Evolutionary conservation across 176 grass and related monocot genomes (phyloP), one percentile per base, ranked within the genome.

Genomic region (Avena sativa): DNA sequence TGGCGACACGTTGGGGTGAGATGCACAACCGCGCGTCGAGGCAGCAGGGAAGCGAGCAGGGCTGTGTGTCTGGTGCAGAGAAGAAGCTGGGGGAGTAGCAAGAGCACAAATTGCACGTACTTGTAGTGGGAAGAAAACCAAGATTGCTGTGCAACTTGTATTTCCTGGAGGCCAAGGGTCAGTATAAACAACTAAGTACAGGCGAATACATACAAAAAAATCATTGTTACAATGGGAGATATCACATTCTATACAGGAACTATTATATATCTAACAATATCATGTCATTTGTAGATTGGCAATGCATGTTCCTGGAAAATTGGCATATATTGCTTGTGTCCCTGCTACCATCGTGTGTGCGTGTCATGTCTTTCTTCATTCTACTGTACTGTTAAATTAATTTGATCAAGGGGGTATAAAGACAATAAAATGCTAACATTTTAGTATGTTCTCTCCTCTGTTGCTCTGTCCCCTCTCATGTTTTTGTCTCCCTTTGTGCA

Each of bases 291-390:
- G 67, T 83, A 36, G 20, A 59, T 83, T 63, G 21, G 40, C 38
- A 26, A 72, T 67, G 5, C 43, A 16, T 57, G 20, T 1, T 40
- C 65, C 28, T 69, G 17, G 28, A 82, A 49, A 68, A 28, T 68
- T 51, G 62, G 4, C 63, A 70, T 70, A 30, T 82, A 67, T 82
- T 55, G 80, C 64, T 82, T 13, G 30, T 13, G 19, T 56, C 64
- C 7, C 2, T 12, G 20, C 67, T 76, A 83, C 19, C 12, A 5
- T 68, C 58, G 55, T 51, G 7, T 14, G 12, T 51, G 7, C 9
- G 12, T 77, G 74, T 16, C 7, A 71, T 36, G 49, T 6, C 21
- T 57, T 57, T 4, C 1, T 30, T 69, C 70, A 47, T 69, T 79
- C 25, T 58, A 57, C 15, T 12, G n/a, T 71, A 4, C 12, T 70